Base-by-base conservation (phyloP, 2,329 filamentous ascomycete genomes). In the Pseudogymnoascus sp. region DNA sequence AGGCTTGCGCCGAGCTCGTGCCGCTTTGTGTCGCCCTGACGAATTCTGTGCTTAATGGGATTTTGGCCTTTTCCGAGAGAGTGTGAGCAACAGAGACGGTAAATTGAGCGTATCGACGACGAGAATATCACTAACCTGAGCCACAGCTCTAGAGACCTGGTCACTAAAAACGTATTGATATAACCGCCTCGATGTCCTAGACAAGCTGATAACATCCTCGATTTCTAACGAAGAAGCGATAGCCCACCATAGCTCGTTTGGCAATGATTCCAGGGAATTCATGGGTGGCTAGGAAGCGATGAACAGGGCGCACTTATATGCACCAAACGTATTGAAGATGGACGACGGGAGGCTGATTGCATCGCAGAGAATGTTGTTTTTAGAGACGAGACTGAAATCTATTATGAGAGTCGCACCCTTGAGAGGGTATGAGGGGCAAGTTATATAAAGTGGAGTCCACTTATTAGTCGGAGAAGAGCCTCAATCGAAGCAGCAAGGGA, bases 1-100 rank as follows among this genome's bases (percentile, higher is more conserved):
- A 72, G 0, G 82, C 83, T 41, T 78, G 72, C 35, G 80, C 79
- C 72, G 83, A 86, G 2, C 64, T 62, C 23, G 66, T 60, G 23
- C 52, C 60, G 28, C 25, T 60, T 55, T 63, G 61, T 40, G 59
- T 64, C 5, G 67, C 69, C 25, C 40, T 63, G 8, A 63, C 40
- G 16, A 68, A 69, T 64, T 72, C 71, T 59, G 65, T 68, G 52
- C 67, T 69, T 31, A 63, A 69, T n/a, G 60, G 65, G 8, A 71
- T 65, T 49, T 73, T 73, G 2, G 64, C 14, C 63, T 64, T 33
- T 16, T 25, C 3, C 38, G 8, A 41, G 35, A 37, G 66, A 12
- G 1, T 12, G 11, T 70, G 52, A 69, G 66, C 64, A 61, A 21
- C 37, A 23, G 38, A 28, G 2, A 25, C 28, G 1, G 35, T 14